Evolutionary conservation across 73 alveolate species (phyloP).

Genomic region (Blepharisma stoltei): DNA sequence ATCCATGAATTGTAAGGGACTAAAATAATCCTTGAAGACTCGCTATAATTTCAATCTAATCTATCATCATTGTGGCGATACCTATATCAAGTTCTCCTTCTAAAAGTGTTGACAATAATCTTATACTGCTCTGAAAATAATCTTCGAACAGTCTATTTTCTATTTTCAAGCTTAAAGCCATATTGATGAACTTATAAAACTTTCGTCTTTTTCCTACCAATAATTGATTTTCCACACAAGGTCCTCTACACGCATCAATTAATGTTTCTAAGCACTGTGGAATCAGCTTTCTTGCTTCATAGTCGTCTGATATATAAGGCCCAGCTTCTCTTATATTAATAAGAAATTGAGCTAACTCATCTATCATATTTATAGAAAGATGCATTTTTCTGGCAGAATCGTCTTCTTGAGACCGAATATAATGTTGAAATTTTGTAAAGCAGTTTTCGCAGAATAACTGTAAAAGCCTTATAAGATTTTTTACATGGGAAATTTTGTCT

Average conservation of each 20-base stretch:
- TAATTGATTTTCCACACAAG: conserved; percentile 34
- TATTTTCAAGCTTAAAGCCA: neutral
- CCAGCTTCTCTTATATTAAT: conserved; percentile 23
- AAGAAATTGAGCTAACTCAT: conserved; percentile 6
- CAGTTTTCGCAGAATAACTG: conserved; percentile 13
- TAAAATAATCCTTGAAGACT: no score
- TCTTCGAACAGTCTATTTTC: neutral
- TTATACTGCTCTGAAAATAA: neutral
- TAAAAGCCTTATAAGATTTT: neutral
- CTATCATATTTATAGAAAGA: neutral
- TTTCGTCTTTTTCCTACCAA: conserved; percentile 41
- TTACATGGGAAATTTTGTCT: neutral
- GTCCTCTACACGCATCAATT: conserved; percentile 40
- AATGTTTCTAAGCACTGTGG: conserved; percentile 37
- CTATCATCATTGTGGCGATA: neutral
- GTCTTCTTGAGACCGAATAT: conserved; percentile 9
- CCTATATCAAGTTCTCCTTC: conserved; percentile 24
- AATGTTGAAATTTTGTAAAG: conserved; percentile 16
- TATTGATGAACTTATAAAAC: conserved; percentile 35
- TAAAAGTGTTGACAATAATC: neutral
- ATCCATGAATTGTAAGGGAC: no score
- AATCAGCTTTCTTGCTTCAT: conserved; percentile 16
- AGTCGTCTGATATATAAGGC: neutral
- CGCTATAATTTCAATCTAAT: no score
- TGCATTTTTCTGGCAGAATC: neutral